Evolutionary conservation across 768 basidiomycete species (phyloP), one percentile per base, ranked within the genome.

Genomic region (Hebeloma cylindrosporum): DNA sequence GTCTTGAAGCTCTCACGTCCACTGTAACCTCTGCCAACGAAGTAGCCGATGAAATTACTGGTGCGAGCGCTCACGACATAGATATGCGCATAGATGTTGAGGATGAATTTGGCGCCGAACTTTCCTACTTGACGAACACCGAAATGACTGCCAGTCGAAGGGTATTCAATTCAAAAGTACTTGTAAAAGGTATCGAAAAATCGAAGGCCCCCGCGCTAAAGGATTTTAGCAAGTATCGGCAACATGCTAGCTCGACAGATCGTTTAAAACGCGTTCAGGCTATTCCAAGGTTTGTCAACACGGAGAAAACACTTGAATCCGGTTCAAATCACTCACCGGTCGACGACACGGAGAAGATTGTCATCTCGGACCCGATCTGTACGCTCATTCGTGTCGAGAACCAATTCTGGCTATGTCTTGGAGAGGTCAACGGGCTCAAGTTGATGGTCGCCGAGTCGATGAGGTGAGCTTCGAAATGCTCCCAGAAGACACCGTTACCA

Each of bases 381-480:
- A 53, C 57, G 1, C 43, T 67, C 2, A 14, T 67, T 1, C 41
- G 34, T 6, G 57, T 39, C 17, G 58, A 64, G 1, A 44, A 54
- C 2, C 26, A 55, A 13, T 11, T 62, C 14, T 66, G 63, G 52
- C 52, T 67, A 1, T 53, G 57, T 18, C 43, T 67, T 18, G 64
- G 57, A 0, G 58, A 66, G 31, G 54, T 66, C 2, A 60, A 54
- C 21, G 50, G 51, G 4, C 41, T 67, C 2, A 41, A 17, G 21
- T 65, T 8, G 52, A 61, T 31, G 50, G 50, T 1, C 27, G 49
- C 20, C 26, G 54, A 14, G 43, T 56, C 1, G 49, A 53, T 1
- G 32, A 48, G 5, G 14, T 65, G 14, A 13, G 8, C 8, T 20
- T 58, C 3, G 48, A 59, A 1, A 38, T 57, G 31, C 45, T 63